A percentile compares a stretch with the other conserved stretches of the same genome.
These are phyloP conservation scores for Antitrichia curtipendula DNA, from an alignment of 225 moss, liverwort and hornwort genomes.

Conservation along the genomic window DNA sequence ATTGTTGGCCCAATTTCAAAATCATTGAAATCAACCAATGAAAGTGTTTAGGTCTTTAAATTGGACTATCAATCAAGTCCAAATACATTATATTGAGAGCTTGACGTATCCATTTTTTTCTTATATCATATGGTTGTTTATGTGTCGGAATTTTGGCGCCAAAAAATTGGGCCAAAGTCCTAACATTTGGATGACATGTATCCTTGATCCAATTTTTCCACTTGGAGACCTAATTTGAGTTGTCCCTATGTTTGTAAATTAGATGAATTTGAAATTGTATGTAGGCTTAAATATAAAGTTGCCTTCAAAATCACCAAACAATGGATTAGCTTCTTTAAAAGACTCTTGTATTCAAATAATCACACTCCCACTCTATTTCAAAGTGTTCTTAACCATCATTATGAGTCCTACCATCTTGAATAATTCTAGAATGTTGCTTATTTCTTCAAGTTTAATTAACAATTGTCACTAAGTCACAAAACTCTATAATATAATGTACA, in stretches of 20 bases:
- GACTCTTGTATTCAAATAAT: not conserved
- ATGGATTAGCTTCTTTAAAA: not conserved
- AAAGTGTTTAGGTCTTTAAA: not conserved
- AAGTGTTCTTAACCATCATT: not conserved
- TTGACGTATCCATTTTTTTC: not conserved
- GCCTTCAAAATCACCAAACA: not conserved
- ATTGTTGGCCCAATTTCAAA: not conserved
- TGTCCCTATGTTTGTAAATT: not conserved
- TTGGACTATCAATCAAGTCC: not conserved
- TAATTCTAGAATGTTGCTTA: not conserved
- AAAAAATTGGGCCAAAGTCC: not conserved
- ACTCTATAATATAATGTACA: not conserved
- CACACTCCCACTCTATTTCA: not conserved
- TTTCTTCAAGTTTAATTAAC: not conserved
- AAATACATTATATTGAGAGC: not conserved
- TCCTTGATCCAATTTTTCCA: not conserved
- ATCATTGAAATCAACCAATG: rapidly evolving
- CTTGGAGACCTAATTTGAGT: rapidly evolving
- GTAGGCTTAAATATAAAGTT: not conserved
- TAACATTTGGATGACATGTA: not conserved
- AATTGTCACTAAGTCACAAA: not conserved
- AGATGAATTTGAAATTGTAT: not conserved
- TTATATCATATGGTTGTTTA: not conserved
- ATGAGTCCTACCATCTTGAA: not conserved
- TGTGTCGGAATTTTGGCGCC: rapidly evolving